These are phyloP conservation scores for Pleurostoma richardsiae DNA, from an alignment of 2,329 filamentous ascomycete genomes.

Conservation along the genomic window DNA sequence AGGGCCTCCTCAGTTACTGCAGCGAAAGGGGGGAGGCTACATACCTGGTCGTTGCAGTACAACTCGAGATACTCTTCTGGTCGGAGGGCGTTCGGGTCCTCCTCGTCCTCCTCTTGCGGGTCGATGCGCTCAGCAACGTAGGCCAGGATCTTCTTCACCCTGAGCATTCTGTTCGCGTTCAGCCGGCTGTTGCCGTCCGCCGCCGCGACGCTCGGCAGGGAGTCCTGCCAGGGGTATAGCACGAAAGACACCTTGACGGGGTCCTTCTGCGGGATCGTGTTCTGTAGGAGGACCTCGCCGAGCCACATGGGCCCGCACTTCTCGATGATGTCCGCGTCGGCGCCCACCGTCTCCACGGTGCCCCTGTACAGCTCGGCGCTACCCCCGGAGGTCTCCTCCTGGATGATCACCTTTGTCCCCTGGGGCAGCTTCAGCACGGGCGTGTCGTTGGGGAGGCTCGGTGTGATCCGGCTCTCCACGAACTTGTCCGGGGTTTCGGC, in stretches of 20 bases:
- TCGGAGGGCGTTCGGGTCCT: slow-evolving; percentile 57
- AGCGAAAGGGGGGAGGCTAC: slow-evolving; percentile 19
- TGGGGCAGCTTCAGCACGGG: slow-evolving; percentile 69
- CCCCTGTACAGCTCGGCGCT: slow-evolving; percentile 87
- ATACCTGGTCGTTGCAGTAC: slow-evolving; percentile 87
- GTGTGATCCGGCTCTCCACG: slow-evolving; percentile 60
- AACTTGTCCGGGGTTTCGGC: slow-evolving; percentile 46
- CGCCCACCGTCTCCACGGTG: slow-evolving; percentile 71
- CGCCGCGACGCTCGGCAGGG: slow-evolving; percentile 68
- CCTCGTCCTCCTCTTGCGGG: slow-evolving; percentile 47
- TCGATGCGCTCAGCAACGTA: slow-evolving; percentile 94
- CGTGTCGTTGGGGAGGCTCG: slow-evolving; percentile 67
- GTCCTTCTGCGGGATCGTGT: slow-evolving; percentile 81
- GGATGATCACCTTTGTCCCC: slow-evolving; percentile 62
- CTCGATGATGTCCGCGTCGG: slow-evolving; percentile 78
- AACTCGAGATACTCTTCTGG: slow-evolving; percentile 93
- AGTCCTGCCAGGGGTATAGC: slow-evolving; percentile 73
- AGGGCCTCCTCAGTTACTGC: not conserved
- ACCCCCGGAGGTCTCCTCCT: slow-evolving; percentile 63
- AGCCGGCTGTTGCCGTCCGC: slow-evolving; percentile 81
- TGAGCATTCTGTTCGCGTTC: slow-evolving; percentile 94
- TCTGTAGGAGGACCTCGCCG: slow-evolving; percentile 79
- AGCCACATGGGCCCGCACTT: slow-evolving; percentile 88
- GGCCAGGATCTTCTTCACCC: slow-evolving; percentile 87
- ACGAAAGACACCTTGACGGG: slow-evolving; percentile 94